A percentile compares a stretch with the other conserved stretches of the same genome.
These are phyloP conservation scores for Daldinia grandis DNA, from an alignment of 495 filamentous ascomycete species.

Conservation along the genomic window DNA sequence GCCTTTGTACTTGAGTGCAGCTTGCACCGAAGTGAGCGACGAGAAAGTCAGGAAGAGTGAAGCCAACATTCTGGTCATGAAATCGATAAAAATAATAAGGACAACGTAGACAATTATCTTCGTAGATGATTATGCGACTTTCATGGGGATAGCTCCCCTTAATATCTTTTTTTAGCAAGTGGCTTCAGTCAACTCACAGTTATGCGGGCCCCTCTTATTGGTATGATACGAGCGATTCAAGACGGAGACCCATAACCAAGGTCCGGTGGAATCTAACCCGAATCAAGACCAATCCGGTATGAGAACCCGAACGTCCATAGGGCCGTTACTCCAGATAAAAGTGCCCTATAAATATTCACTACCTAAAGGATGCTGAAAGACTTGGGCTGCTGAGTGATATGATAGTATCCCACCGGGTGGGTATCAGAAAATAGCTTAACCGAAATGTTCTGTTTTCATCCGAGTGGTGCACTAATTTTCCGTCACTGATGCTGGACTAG, in stretches of 20 bases:
- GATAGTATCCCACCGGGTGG: slow-evolving; percentile 16
- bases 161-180: neutral
- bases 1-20: slow-evolving; percentile 69
- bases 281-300: neutral
- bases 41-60: slow-evolving; percentile 27
- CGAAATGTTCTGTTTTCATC: slow-evolving; percentile 10
- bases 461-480: slow-evolving; percentile 15
- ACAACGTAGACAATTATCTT: neutral
- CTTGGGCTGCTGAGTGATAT: neutral
- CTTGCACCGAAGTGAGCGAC: slow-evolving; percentile 37
- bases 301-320: neutral
- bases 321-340: slow-evolving; percentile 10
- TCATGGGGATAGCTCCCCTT: neutral
- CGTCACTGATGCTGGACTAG: slow-evolving; percentile 12
- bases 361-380: slow-evolving; percentile 3
- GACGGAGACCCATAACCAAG: neutral
- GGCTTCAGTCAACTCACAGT: neutral
- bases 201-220: neutral
- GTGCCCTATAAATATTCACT: slow-evolving; percentile 5
- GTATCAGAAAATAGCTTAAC: slow-evolving; percentile 13
- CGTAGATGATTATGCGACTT: neutral
- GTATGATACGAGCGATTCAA: neutral
- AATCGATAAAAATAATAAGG: neutral
- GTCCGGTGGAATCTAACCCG: neutral
- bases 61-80: slow-evolving; percentile 26